Evolutionary conservation across 306 rosid species (phyloP), one percentile per base, ranked within the genome.

Genomic region (Astragalus glycyphyllos): DNA sequence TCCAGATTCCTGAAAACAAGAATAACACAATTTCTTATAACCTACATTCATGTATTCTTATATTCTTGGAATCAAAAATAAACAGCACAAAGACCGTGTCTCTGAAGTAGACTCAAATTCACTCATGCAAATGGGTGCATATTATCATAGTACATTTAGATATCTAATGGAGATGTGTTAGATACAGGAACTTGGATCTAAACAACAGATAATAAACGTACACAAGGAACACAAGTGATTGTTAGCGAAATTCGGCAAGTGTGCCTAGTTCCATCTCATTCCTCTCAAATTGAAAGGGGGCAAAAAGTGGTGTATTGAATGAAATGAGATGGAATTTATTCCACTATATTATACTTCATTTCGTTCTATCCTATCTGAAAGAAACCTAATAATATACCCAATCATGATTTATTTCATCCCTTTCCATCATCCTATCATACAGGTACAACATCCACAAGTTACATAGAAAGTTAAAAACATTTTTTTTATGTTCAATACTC

Each of bases 1-100:
- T 63, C 78, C 86, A 66, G 65, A 64, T 71, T 82, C 95, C 97
- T 94, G 89, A 59, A 77, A 70, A n/a, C 1, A 53, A 15, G 31
- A 40, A 40, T 11, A 75, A 63, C 8, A n/a, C 11, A 65, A 71
- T 16, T 64, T 26, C 38, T 31, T n/a, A 41, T 35, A 48, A 61
- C 29, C 48, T 17, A 37, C 41, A 56, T 15, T 20, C 65, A 29
- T 31, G 63, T 59, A 73, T 17, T 74, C 68, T 32, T 31, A 69
- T 59, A 73, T 32, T 74, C 62, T 32, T 8, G 42, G 37, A 15
- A 66, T 53, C 51, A 46, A 69, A 32, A 65, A 61, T 12, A 60
- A 11, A n/a, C n/a, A n/a, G n/a, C 44, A 57, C 12, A 55, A 32
- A 72, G 11, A 48, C 29, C 1, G 49, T 55, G 49, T 3, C 57